Percentiles rank a stretch among this genome's conserved stretches.
Evolutionary conservation across 495 filamentous ascomycete genomes (phyloP).

Genomic region (Hyaloscypha hepaticicola): DNA sequence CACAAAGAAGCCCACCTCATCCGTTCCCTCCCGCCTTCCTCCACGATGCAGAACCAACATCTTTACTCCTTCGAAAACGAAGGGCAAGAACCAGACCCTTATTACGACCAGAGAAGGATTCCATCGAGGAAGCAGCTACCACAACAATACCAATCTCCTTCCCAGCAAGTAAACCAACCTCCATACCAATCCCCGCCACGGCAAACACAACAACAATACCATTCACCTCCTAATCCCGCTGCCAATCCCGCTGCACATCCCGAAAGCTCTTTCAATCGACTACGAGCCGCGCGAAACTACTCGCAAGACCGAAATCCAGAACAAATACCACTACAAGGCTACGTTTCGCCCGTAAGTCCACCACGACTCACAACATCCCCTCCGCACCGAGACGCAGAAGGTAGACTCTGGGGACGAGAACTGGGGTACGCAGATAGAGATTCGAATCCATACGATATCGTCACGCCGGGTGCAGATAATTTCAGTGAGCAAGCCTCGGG

Average conservation of each 20-base stretch:
- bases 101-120: conserved; percentile 6
- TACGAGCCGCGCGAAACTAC: conserved; percentile 40
- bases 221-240: conserved; percentile 21
- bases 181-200: conserved; percentile 20
- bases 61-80: conserved; percentile 20
- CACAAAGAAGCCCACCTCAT: conserved; percentile 1
- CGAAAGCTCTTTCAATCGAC: conserved; percentile 42
- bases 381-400: conserved; percentile 31
- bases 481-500: conserved; percentile 68
- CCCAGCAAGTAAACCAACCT: conserved; percentile 18
- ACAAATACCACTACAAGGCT: conserved; percentile 16
- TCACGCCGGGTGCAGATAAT: conserved; percentile 75
- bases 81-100: conserved; percentile 9
- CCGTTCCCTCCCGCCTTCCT: conserved; percentile 7
- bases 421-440: conserved; percentile 21
- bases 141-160: conserved; percentile 1
- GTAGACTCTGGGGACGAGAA: conserved; percentile 27
- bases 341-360: conserved; percentile 29
- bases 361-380: conserved; percentile 23
- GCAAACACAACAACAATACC: conserved; percentile 32
- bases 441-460: conserved; percentile 39
- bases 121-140: background rate
- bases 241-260: conserved; percentile 40
- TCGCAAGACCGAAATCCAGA: conserved; percentile 29
- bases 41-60: conserved; percentile 4